These are phyloP conservation scores for Phytophthora hibernalis DNA, from an alignment of 352 stramenopile species.

Conservation along the genomic window DNA sequence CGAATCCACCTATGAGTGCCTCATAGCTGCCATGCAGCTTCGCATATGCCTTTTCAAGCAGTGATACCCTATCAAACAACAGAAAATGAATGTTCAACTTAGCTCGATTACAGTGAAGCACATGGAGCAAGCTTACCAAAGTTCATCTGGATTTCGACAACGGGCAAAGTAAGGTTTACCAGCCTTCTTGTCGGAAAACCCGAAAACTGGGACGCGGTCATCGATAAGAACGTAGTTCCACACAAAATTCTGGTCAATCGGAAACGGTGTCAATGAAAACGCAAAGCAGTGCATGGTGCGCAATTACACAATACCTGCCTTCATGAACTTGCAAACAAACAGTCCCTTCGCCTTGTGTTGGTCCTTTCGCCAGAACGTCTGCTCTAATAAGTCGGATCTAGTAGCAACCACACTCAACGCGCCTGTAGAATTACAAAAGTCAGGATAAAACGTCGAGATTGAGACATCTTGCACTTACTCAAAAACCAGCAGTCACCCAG, in stretches of 20 bases:
- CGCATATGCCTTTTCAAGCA: conserved; percentile 94
- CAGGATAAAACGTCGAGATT: background rate
- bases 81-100: background rate
- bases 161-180: conserved; percentile 87
- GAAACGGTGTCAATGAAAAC: background rate
- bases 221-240: conserved; percentile 95
- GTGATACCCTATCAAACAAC: conserved; percentile 65
- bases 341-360: conserved; percentile 80
- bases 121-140: conserved; percentile 63
- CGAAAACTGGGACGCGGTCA: conserved; percentile 87
- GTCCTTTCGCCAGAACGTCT: conserved; percentile 82
- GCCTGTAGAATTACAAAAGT: conserved; percentile 38
- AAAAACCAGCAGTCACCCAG: conserved; percentile 95
- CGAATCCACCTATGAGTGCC: conserved; percentile 88
- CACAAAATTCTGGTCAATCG: conserved; percentile 71
- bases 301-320: conserved; percentile 34
- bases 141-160: conserved; percentile 85
- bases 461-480: conserved; percentile 48
- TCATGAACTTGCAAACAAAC: conserved; percentile 94
- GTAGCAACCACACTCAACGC: conserved; percentile 90
- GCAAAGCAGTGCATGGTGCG: background rate
- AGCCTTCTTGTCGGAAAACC: conserved; percentile 79
- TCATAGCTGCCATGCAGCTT: conserved; percentile 93
- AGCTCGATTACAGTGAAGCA: background rate
- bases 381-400: conserved; percentile 74